These are phyloP conservation scores for Fusarium sulawesiense DNA, from an alignment of 2,329 filamentous ascomycete genomes.

Conservation along the genomic window DNA sequence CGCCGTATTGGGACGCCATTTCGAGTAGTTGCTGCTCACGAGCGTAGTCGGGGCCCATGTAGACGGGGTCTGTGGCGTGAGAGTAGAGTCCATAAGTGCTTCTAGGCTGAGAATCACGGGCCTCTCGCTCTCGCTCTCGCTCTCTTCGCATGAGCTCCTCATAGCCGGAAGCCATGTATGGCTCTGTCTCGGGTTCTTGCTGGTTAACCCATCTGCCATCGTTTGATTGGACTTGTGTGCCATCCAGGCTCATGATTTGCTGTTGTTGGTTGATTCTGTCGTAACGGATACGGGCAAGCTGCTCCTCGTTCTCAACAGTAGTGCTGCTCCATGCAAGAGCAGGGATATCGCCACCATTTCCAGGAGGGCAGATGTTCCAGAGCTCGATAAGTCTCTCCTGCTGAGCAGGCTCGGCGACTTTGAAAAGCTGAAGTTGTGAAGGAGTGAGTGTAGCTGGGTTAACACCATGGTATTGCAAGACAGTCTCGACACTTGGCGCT, in stretches of 20 bases:
- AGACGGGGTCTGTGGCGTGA: constrained; percentile 76
- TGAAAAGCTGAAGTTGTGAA: constrained; percentile 83
- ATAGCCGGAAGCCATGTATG: constrained; percentile 88
- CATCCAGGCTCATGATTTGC: constrained; percentile 65
- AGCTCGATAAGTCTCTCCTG: constrained; percentile 81
- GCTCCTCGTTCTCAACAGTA: constrained; percentile 67
- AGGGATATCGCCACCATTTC: constrained; percentile 64
- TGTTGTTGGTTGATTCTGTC: constrained; percentile 57
- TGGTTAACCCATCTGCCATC: constrained; percentile 64
- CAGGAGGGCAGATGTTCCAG: constrained; percentile 84
- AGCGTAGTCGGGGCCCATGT: constrained; percentile 60
- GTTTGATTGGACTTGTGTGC: constrained; percentile 62
- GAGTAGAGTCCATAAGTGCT: constrained; percentile 63
- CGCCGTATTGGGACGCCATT: constrained; percentile 77
- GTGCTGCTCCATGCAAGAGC: constrained; percentile 65
- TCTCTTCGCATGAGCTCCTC: constrained; percentile 74
- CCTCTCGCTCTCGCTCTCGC: constrained; percentile 64
- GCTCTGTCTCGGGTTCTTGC: constrained; percentile 68
- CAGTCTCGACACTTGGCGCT: constrained; percentile 63
- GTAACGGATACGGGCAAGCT: constrained; percentile 70
- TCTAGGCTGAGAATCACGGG: constrained; percentile 51
- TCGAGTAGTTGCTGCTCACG: constrained; percentile 63
- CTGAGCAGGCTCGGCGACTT: constrained; percentile 77
- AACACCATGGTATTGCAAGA: constrained; percentile 75
- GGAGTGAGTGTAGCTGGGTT: constrained; percentile 75